These are phyloP conservation scores for Angomonas desouzai DNA, from an alignment of 208 protist species.

Conservation along the genomic window DNA sequence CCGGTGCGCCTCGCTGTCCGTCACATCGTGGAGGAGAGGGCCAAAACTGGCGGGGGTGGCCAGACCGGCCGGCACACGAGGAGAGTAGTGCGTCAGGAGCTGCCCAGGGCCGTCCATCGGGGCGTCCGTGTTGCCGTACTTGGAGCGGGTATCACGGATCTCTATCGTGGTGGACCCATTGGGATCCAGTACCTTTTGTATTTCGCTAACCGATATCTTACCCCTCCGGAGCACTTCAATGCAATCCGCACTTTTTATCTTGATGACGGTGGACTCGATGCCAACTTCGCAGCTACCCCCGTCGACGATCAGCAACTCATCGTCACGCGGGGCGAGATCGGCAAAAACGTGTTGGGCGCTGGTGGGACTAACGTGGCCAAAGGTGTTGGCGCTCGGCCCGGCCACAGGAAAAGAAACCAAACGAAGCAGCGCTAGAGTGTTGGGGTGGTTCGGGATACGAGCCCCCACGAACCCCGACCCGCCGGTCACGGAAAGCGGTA, in stretches of 20 bases:
- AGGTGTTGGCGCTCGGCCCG: conserved; percentile 91
- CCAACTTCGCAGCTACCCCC: conserved; percentile 84
- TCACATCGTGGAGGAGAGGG: neutral
- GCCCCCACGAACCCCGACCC: conserved; percentile 86
- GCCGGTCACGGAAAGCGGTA: conserved; percentile 81
- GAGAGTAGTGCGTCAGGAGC: conserved; percentile 91
- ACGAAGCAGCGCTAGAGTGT: conserved; percentile 60
- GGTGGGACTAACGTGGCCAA: conserved; percentile 92
- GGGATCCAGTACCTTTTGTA: conserved; percentile 45
- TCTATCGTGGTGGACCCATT: conserved; percentile 45
- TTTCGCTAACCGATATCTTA: conserved; percentile 57
- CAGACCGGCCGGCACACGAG: conserved; percentile 63
- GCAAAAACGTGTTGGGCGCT: conserved; percentile 85
- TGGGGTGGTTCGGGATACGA: conserved; percentile 73
- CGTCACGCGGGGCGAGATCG: conserved; percentile 82
- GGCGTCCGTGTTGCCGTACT: conserved; percentile 22
- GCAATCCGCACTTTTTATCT: conserved; percentile 44
- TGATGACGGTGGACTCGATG: conserved; percentile 93
- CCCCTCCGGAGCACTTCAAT: conserved; percentile 83
- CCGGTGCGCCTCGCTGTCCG: neutral
- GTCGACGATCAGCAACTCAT: conserved; percentile 80
- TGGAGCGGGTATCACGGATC: conserved; percentile 63
- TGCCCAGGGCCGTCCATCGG: conserved; percentile 89
- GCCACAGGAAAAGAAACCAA: conserved; percentile 79
- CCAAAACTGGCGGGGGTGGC: conserved; percentile 59